Evolutionary conservation across 371 early-diverging fungal genomes (phyloP), one percentile per base, ranked within the genome.

Genomic region (Capniomyces stellatus): DNA sequence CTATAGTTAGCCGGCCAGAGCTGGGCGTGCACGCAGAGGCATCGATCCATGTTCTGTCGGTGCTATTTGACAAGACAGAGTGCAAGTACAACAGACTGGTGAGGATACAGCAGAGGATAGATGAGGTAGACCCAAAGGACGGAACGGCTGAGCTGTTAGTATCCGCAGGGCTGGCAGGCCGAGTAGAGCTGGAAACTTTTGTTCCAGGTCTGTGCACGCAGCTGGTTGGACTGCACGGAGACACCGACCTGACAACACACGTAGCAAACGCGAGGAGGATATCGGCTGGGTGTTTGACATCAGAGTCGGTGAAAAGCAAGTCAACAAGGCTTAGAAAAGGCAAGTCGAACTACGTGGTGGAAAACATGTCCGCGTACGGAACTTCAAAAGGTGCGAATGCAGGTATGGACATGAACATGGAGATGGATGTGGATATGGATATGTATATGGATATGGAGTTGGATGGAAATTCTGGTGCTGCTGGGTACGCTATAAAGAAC

Each of bases 231-330:
- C 61, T 63, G 40, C 63, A 66, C 44, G 69, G 58, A 43, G 57
- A 51, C 54, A 56, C 69, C 18, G 68, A 66, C 39, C 40, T 66
- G 54, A 66, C 67, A 0, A 63, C 67, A n/a, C 56, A 58, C 31
- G 57, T 61, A 22, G 55, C 67, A 24, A 61, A 41, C 31, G 54
- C 54, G 31, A 61, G 67, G 19, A 59, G 62, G 3, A 53, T 54
- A 10, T 66, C 66, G 31, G 57, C 55, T 0, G 58, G 60, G 19
- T 60, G 65, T 8, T 10, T 23, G 12, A 8, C 21, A 12, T 19
- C 19, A 12, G 27, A 21, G 6, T 4, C 4, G 6, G 21, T 6
- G 8, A 10, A 46, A 10, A 21, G 12, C 21, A 27, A 46, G 10
- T 10, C 10, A 10, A 19, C 6, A 6, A 40, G 19, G 19, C 13